These are phyloP conservation scores for Suillus subaureus DNA, from an alignment of 768 basidiomycete genomes.

Conservation along the genomic window DNA sequence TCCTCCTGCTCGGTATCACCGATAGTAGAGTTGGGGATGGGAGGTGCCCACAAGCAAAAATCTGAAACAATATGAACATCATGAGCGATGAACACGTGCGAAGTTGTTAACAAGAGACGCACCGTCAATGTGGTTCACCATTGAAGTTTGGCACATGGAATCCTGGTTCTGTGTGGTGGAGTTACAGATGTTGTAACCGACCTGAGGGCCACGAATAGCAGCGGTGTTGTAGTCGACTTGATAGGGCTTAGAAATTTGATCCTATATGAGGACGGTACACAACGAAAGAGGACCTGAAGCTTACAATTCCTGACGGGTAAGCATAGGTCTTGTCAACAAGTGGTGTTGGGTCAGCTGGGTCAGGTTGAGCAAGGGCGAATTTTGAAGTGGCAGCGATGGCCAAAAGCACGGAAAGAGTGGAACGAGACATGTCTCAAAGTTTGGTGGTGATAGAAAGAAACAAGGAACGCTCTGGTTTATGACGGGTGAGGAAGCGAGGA, in stretches of 20 bases:
- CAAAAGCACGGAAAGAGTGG: conserved; percentile 46
- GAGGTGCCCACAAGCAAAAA: conserved; percentile 71
- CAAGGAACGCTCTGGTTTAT: background rate
- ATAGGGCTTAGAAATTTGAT: conserved; percentile 43
- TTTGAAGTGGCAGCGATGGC: conserved; percentile 33
- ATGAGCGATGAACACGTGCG: background rate
- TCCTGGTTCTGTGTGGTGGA: conserved; percentile 62
- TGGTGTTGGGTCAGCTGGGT: conserved; percentile 49
- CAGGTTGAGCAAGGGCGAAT: conserved; percentile 31
- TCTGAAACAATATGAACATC: conserved; percentile 47
- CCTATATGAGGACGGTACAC: background rate
- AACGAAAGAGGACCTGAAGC: conserved; percentile 13
- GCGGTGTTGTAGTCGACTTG: conserved; percentile 46
- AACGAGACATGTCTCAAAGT: conserved; percentile 46
- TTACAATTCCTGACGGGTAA: conserved; percentile 46
- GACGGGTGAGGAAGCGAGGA: background rate
- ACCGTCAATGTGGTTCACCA: conserved; percentile 57
- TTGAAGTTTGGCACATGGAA: conserved; percentile 70
- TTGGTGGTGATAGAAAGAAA: background rate
- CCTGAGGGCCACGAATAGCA: conserved; percentile 57
- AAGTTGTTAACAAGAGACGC: background rate
- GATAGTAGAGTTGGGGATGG: conserved; percentile 50
- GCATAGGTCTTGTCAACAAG: conserved; percentile 47
- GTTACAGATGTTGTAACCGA: conserved; percentile 71
- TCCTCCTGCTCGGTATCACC: conserved; percentile 67